Conservation (phyloP, 805 yeast species). For the Grigorovia transvaalensis region DNA sequence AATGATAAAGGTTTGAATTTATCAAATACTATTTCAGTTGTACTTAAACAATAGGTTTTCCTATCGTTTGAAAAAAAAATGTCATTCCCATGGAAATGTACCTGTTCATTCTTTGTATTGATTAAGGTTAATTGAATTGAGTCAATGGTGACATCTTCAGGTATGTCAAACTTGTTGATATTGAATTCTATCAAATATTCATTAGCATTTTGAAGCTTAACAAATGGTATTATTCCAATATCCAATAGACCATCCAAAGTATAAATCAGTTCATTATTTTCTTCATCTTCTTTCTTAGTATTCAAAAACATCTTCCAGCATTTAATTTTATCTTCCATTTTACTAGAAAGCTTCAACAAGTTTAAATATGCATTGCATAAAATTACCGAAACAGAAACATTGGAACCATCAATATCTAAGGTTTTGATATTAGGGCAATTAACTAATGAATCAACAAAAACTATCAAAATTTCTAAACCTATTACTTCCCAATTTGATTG, state of each 20-base stretch:
- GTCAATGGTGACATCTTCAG: slow-evolving; percentile 11
- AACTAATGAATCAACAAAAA: slow-evolving; percentile 58
- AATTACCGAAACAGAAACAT: slow-evolving; percentile 17
- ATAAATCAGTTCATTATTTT: slow-evolving; percentile 13
- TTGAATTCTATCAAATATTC: slow-evolving; percentile 12
- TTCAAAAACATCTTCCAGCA: slow-evolving; percentile 24
- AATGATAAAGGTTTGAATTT: slow-evolving; percentile 13
- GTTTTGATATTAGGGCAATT: slow-evolving; percentile 14
- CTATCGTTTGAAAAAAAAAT: slow-evolving; percentile 5
- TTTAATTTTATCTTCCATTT: slow-evolving; percentile 8
- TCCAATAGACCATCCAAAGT: slow-evolving; percentile 18
- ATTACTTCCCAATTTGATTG: slow-evolving; percentile 66
- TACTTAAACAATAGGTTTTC: slow-evolving; percentile 7
- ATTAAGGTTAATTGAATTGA: slow-evolving; percentile 14
- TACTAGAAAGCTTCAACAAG: slow-evolving; percentile 15
- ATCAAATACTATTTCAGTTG: slow-evolving; percentile 18
- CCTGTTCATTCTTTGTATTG: slow-evolving; percentile 9
- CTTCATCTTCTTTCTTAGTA: slow-evolving; percentile 6
- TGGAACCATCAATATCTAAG: slow-evolving; percentile 19
- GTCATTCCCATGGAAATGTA: slow-evolving; percentile 8
- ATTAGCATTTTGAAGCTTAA: slow-evolving; percentile 11
- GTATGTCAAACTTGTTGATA: slow-evolving; percentile 12
- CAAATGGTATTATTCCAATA: slow-evolving; percentile 4
- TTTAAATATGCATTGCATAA: slow-evolving; percentile 25
- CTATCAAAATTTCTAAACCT: slow-evolving; percentile 53